These are phyloP conservation scores for Gynochthodes officinalis DNA, from an alignment of 257 asterid species.

Conservation along the genomic window DNA sequence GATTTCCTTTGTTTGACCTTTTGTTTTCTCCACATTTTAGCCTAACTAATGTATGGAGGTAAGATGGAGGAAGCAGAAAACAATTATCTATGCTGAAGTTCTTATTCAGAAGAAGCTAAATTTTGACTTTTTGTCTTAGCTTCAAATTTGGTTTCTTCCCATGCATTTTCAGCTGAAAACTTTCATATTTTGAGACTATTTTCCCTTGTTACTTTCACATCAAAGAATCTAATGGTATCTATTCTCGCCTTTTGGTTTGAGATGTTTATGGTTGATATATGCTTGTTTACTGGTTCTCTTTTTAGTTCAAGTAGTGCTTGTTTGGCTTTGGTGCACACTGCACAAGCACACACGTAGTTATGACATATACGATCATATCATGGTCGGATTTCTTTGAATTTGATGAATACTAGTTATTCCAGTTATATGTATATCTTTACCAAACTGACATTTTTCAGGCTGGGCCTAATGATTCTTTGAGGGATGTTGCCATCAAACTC, in stretches of 20 bases:
- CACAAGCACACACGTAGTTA: neutral
- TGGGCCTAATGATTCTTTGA: constrained; percentile 64
- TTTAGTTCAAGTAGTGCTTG: neutral
- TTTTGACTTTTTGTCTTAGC: neutral
- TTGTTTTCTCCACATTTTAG: neutral
- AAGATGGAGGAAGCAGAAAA: neutral
- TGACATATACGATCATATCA: neutral
- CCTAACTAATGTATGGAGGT: neutral
- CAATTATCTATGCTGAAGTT: neutral
- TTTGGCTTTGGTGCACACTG: neutral
- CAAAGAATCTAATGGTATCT: neutral
- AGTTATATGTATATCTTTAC: constrained; percentile 10
- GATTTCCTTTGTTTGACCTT: neutral
- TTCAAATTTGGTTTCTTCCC: neutral
- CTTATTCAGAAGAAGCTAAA: neutral
- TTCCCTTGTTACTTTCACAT: neutral
- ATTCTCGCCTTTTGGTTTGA: neutral
- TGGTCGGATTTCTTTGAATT: neutral
- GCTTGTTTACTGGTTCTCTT: neutral
- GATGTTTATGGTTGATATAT: neutral
- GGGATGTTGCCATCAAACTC: constrained; percentile 61
- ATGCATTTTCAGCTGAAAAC: neutral
- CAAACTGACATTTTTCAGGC: constrained; percentile 33
- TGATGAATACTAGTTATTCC: neutral
- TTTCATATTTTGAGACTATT: neutral